Base-by-base conservation (phyloP, 768 basidiomycete genomes). In the Rubroboletus pulcherrimus region DNA sequence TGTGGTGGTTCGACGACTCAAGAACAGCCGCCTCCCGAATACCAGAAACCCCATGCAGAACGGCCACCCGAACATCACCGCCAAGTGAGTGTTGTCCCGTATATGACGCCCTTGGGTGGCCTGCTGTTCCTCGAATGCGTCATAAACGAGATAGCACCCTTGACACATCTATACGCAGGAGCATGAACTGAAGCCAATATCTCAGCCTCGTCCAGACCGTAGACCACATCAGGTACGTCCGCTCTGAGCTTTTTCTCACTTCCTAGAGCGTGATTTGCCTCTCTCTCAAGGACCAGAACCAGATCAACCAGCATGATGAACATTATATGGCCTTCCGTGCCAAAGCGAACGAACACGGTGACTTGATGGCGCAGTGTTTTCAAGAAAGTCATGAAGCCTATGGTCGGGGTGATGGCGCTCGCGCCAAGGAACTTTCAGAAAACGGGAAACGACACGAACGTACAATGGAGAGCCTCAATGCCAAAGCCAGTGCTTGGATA, bases 401-500 rank as follows among this genome's bases (percentile, higher is more conserved):
- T 65, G 69, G 75, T 43, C 73, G 76, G 1, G 82, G 88, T 3
- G 84, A 97, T 60, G 86, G 91, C 12, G 91, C 84, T 0, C 73
- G 73, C 33, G 95, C 95, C 21, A 94, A 98, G 71, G 77, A 88
- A 48, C 78, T 97, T 24, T 90, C 87, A 17, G 81, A 84, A 55
- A 64, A 93, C 68, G 95, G 93, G 17, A 91, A 93, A 68, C 75
- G 76, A 39, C 90, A 95, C 68, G 82, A 91, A 70, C 70, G 76
- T 5, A 80, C 82, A 64, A 94, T 95, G 87, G 85, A 89, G 59
- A 69, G 78, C 46, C 71, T 93, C 57, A 93, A 98, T 68, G 78
- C 78, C 55, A 74, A 94, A 68, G 96, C 95, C 2, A 84, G 86
- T 56, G 82, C 86, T 48, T 96, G 90, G 89, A 95, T 98, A 58